Conservation (phyloP, 345 rosid species). For the Lumnitzera racemosa region DNA sequence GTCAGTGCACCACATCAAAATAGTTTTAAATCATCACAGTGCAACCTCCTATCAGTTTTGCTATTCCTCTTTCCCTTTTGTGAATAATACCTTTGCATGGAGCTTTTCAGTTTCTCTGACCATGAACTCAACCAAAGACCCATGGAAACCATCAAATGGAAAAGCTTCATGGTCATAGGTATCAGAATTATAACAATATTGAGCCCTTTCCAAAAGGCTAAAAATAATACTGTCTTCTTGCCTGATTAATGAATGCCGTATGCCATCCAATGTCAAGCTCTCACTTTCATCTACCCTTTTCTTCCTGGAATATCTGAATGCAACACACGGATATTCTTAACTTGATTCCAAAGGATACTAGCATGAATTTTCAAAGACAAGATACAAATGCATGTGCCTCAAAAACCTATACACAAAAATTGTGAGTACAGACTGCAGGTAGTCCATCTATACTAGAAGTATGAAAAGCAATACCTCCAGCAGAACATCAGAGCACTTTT, state of each 20-base stretch:
- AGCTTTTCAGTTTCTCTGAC: conserved; percentile 63
- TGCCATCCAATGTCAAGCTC: conserved; percentile 50
- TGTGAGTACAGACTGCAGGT: too few species aligned
- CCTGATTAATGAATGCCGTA: conserved; percentile 44
- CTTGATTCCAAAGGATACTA: too few species aligned
- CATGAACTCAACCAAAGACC: conserved; percentile 57
- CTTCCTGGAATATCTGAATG: conserved; percentile 32
- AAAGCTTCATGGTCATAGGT: conserved; percentile 49
- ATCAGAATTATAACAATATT: conserved; percentile 50
- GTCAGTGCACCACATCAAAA: not conserved
- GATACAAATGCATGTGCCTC: too few species aligned
- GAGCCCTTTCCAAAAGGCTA: conserved; percentile 55
- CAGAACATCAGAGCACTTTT: too few species aligned
- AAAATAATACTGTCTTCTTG: conserved; percentile 71
- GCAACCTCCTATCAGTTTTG: not conserved
- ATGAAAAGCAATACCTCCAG: too few species aligned
- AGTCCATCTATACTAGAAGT: too few species aligned
- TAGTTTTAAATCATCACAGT: not conserved
- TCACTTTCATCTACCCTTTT: conserved; percentile 46
- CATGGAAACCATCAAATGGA: conserved; percentile 49
- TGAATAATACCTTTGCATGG: conserved; percentile 37
- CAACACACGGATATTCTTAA: not conserved
- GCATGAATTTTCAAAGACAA: too few species aligned
- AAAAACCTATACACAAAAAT: too few species aligned
- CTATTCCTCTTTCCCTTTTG: not conserved